Conservation (phyloP, 495 filamentous ascomycete genomes). For the Hypomontagnella monticulosa region DNA sequence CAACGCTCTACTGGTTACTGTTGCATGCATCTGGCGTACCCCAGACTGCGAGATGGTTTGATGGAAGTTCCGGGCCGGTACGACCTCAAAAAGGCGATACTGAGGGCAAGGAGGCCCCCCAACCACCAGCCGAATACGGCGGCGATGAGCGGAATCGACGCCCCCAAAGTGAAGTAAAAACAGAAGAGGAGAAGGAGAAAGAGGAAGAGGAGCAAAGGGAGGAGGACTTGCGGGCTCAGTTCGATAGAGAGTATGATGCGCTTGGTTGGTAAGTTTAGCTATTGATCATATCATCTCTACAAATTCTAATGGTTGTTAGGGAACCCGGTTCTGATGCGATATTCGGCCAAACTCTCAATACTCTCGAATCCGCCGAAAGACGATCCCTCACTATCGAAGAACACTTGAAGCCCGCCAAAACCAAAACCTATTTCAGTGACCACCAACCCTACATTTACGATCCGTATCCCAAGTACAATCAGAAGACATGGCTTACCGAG, state of each 20-base stretch:
- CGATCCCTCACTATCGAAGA: conserved; percentile 35
- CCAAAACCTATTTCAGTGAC: conserved; percentile 42
- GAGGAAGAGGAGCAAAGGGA: conserved; percentile 43
- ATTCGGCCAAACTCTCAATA: conserved; percentile 59
- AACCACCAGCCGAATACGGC: conserved; percentile 11
- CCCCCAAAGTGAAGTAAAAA: conserved; percentile 13
- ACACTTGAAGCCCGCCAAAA: conserved; percentile 38
- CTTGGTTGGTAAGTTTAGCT: conserved; percentile 50
- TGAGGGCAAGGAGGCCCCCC: conserved; percentile 4
- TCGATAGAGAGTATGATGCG: conserved; percentile 50
- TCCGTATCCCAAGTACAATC: conserved; percentile 61
- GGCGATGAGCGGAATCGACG: conserved; percentile 10
- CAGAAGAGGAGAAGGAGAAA: conserved; percentile 39
- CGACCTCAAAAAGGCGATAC: conserved; percentile 17
- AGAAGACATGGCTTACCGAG: conserved; percentile 42
- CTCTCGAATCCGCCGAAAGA: conserved; percentile 47
- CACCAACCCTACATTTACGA: conserved; percentile 54
- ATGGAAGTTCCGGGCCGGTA: conserved; percentile 19
- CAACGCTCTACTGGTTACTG: conserved; percentile 48
- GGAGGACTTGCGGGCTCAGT: conserved; percentile 47
- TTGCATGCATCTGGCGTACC: conserved; percentile 28
- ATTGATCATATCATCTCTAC: not conserved
- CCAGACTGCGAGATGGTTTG: conserved; percentile 23
- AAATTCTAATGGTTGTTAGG: conserved; percentile 24
- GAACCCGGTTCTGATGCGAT: conserved; percentile 51